Conservation (phyloP, 306 rosid species). For the Sicyos baderoa region DNA sequence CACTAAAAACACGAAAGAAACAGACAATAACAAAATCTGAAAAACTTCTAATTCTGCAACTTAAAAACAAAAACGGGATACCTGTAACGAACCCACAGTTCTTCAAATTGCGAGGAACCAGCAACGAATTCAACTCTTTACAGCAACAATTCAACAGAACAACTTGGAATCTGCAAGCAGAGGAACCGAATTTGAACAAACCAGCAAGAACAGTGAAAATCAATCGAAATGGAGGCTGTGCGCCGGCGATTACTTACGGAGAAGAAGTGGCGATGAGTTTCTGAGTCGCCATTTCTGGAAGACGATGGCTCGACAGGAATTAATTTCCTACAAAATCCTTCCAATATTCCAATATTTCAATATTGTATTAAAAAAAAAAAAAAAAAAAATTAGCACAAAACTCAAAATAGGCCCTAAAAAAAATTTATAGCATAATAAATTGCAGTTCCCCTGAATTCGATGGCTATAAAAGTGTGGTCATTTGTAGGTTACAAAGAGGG, state of each 20-base stretch:
- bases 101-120: slow-evolving; percentile 36
- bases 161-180: slow-evolving; percentile 38
- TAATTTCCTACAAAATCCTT: too few species aligned
- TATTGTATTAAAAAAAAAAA: too few species aligned
- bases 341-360: too few species aligned
- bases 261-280: slow-evolving; percentile 18
- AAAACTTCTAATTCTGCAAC: not conserved
- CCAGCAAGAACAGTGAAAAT: not conserved
- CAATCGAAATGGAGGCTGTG: not conserved
- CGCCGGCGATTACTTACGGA: slow-evolving; percentile 13
- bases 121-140: slow-evolving; percentile 24
- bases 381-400: too few species aligned
- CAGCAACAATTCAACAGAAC: slow-evolving; percentile 35
- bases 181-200: not conserved
- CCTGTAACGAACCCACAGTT: slow-evolving; percentile 29
- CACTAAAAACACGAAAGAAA: not conserved
- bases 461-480: too few species aligned
- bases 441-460: too few species aligned
- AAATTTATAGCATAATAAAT: too few species aligned
- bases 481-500: too few species aligned
- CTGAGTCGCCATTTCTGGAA: not conserved
- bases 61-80: slow-evolving; percentile 6
- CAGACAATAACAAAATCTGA: not conserved
- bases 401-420: too few species aligned
- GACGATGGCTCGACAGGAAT: not conserved